phyloP scores from a whole-genome alignment of 1,284 basidiomycete species.

The Cryptococcus sp. region DNA sequence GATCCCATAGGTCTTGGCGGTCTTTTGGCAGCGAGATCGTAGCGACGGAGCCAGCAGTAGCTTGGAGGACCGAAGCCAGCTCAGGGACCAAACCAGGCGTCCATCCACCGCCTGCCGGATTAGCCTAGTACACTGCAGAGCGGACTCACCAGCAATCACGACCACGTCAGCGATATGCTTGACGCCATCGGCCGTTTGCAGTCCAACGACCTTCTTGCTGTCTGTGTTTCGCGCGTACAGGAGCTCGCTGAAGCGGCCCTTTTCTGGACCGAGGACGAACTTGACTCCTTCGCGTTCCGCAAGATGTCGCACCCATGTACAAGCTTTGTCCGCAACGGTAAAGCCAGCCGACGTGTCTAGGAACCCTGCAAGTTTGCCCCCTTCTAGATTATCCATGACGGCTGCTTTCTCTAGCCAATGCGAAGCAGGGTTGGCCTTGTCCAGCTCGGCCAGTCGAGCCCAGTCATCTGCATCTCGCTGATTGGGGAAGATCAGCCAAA shows the following conservation, averaged over 20 bases:
- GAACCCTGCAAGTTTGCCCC: constrained; percentile 13
- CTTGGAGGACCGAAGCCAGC: constrained; percentile 20
- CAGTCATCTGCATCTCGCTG: constrained; percentile 12
- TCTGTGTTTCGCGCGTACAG: constrained; percentile 7
- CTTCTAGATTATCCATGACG: constrained; percentile 9
- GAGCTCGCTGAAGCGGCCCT: constrained; percentile 16
- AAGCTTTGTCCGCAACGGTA: constrained; percentile 27
- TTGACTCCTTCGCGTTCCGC: constrained; percentile 18
- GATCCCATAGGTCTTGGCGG: constrained; percentile 32
- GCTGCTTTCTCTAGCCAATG: constrained; percentile 10
- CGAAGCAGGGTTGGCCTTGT: constrained; percentile 5
- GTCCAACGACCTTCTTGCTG: constrained; percentile 16
- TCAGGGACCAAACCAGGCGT: constrained; percentile 32
- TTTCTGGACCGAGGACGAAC: constrained; percentile 17
- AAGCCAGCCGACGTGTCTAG: constrained; percentile 26
- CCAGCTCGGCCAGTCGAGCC: constrained; percentile 5
- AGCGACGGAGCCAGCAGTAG: constrained; percentile 30
- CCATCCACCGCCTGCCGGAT: constrained; percentile 30
- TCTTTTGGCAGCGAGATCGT: constrained; percentile 27
- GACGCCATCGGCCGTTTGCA: constrained; percentile 29
- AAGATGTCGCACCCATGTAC: constrained; percentile 20
- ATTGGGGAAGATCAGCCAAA: not conserved
- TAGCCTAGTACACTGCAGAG: not conserved
- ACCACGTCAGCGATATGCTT: constrained; percentile 27
- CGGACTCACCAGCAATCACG: constrained; percentile 28